phyloP scores from a whole-genome alignment of 2,329 filamentous ascomycete genomes.

The Geosmithia morbida region DNA sequence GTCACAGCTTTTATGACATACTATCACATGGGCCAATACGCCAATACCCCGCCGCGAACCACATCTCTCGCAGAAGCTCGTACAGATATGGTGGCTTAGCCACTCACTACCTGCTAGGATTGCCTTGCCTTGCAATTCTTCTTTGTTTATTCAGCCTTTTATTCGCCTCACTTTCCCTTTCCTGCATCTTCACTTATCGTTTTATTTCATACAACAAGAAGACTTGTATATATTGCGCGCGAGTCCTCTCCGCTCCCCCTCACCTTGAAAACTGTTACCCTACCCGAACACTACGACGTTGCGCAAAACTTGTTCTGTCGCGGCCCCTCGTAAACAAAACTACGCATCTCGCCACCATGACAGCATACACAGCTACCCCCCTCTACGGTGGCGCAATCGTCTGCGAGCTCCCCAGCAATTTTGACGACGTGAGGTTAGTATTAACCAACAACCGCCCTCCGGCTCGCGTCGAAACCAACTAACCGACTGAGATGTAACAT shows the following conservation, averaged over 20 bases:
- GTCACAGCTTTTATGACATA: not conserved
- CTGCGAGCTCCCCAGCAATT: slow-evolving; percentile 51
- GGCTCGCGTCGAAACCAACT: not conserved
- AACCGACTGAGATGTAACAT: not conserved
- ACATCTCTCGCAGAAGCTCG: not conserved
- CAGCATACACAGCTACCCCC: slow-evolving; percentile 39
- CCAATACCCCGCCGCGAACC: not conserved
- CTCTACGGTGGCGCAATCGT: slow-evolving; percentile 63
- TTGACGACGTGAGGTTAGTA: slow-evolving; percentile 58
- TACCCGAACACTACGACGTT: not conserved
- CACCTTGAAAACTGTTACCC: too few species aligned
- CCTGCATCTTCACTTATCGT: not conserved
- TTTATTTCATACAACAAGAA: not conserved
- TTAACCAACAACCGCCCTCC: not conserved
- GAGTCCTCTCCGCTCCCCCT: too few species aligned
- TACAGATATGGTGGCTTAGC: not conserved
- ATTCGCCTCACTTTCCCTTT: not conserved
- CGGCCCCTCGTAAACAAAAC: not conserved
- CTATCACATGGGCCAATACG: not conserved
- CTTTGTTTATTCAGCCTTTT: not conserved
- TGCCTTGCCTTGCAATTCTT: not conserved
- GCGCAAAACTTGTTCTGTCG: not conserved
- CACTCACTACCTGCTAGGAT: not conserved
- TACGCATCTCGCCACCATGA: slow-evolving; percentile 18
- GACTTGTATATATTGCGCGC: too few species aligned